Conservation (phyloP, 257 asterid species). For the Solanum habrochaites region DNA sequence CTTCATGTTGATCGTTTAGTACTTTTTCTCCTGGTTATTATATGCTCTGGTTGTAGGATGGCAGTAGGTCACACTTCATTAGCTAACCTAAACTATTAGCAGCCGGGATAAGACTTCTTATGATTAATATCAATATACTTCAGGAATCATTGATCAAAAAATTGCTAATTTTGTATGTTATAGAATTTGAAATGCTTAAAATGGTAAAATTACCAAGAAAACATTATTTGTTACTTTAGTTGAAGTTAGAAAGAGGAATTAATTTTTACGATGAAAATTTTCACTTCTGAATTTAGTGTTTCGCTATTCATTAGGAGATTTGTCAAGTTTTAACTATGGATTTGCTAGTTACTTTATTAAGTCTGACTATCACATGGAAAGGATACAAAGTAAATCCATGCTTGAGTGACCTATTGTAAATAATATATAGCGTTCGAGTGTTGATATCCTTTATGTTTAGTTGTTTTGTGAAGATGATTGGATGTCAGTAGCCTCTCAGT, state of each 20-base stretch:
- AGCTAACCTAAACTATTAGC: neutral
- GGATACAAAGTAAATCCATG: neutral
- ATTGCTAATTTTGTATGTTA: neutral
- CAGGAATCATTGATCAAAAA: neutral
- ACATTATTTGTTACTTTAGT: neutral
- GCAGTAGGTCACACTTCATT: neutral
- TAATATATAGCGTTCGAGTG: neutral
- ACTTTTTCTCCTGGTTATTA: neutral
- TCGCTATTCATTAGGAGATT: neutral
- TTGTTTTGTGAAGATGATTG: neutral
- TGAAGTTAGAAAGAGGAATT: neutral
- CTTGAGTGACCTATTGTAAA: neutral
- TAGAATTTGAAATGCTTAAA: neutral
- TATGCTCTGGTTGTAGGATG: neutral
- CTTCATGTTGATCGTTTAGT: neutral
- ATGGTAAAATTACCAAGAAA: neutral
- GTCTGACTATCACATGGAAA: neutral
- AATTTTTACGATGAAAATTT: neutral
- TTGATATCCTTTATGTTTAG: neutral
- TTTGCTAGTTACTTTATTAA: neutral
- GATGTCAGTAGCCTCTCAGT: neutral
- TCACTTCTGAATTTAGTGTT: neutral
- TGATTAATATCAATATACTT: neutral
- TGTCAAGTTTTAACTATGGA: neutral
- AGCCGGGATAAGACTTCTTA: neutral